Conservation (phyloP, 495 filamentous ascomycete species). For the Aspergillus incahuasiensis region DNA sequence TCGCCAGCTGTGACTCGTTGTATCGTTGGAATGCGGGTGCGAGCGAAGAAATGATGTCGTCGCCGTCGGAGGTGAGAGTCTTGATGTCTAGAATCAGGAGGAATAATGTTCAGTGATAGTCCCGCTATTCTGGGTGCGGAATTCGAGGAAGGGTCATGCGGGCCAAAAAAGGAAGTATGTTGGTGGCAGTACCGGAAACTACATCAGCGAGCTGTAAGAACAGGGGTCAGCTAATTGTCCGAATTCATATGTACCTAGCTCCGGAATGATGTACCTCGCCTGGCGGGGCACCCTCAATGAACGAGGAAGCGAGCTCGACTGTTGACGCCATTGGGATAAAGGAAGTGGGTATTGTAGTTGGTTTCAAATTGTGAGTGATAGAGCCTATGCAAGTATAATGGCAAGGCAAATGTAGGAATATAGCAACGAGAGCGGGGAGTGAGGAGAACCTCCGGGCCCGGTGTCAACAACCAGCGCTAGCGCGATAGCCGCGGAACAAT, state of each 20-base stretch:
- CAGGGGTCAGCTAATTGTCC: neutral
- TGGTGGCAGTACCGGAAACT: conserved; percentile 62
- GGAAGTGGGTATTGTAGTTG: too few species aligned
- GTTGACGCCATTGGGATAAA: conserved; percentile 35
- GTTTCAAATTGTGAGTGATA: neutral
- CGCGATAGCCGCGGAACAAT: conserved; percentile 19
- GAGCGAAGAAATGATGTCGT: conserved; percentile 62
- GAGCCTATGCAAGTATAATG: neutral
- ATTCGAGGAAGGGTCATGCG: neutral
- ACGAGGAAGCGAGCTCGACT: conserved; percentile 69
- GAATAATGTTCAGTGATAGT: conserved; percentile 2
- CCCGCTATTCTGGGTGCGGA: neutral
- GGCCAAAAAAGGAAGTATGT: neutral
- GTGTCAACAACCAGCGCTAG: conserved; percentile 21
- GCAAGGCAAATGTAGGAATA: neutral
- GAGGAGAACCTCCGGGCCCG: conserved; percentile 12
- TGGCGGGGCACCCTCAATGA: conserved; percentile 91
- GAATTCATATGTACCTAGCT: neutral
- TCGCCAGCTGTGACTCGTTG: conserved; percentile 89
- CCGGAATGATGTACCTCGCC: conserved; percentile 74
- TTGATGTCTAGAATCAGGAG: conserved; percentile 69
- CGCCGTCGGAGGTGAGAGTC: conserved; percentile 66
- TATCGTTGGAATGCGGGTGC: conserved; percentile 86
- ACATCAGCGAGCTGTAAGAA: conserved; percentile 75
- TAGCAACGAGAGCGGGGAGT: neutral